Evolutionary conservation across 2,329 filamentous ascomycete genomes (phyloP).

Genomic region (Myriangium duriaei): DNA sequence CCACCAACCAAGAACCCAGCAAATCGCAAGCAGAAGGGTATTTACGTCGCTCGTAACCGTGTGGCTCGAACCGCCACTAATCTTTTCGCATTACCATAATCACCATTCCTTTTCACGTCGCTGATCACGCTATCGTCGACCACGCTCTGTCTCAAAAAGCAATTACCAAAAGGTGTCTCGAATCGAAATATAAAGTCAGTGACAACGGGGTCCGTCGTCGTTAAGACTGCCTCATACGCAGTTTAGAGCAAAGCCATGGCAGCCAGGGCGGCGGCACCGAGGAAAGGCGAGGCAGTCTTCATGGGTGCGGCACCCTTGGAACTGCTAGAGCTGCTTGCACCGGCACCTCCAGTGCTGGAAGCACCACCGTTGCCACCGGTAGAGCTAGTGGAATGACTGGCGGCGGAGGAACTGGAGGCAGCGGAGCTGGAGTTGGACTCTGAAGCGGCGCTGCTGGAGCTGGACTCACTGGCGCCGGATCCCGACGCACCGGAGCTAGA

Average conservation of each 20-base stretch:
- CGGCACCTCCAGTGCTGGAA: slow-evolving; percentile 6
- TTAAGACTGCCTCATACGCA: no score
- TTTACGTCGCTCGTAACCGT: no score
- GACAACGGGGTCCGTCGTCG: no score
- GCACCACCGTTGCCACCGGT: slow-evolving; percentile 6
- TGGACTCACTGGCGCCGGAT: slow-evolving; percentile 9
- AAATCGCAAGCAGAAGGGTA: no score
- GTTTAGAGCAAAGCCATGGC: slow-evolving; percentile 28
- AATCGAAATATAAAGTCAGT: no score
- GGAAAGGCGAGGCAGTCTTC: slow-evolving; percentile 22
- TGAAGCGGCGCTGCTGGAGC: slow-evolving; percentile 12
- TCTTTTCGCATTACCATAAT: no score
- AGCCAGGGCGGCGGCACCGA: slow-evolving; percentile 26
- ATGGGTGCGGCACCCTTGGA: slow-evolving; percentile 17
- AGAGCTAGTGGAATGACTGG: slow-evolving; percentile 9
- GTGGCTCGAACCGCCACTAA: no score
- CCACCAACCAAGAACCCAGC: no score
- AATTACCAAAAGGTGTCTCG: no score
- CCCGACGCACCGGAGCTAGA: slow-evolving; percentile 9
- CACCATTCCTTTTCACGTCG: no score
- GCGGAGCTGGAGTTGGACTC: slow-evolving; percentile 10
- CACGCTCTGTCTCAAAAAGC: no score
- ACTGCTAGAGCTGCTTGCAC: slow-evolving; percentile 1
- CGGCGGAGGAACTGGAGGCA: slow-evolving; percentile 8
- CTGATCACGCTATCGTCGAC: no score